These are phyloP conservation scores for Prunus davidiana DNA, from an alignment of 306 rosid species.

Conservation along the genomic window DNA sequence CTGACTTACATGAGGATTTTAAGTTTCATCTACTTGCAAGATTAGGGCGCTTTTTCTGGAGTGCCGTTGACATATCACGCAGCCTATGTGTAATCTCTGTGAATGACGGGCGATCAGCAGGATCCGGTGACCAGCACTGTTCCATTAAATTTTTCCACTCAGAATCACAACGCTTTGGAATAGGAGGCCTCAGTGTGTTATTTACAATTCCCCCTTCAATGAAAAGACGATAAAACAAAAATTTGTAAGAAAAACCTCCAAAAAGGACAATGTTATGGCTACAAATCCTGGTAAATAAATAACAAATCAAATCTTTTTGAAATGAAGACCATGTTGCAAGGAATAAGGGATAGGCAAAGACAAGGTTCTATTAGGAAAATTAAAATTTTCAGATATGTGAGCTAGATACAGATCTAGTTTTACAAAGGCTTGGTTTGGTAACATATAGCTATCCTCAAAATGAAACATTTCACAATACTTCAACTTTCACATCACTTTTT, in stretches of 20 bases:
- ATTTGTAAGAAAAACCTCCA: background rate
- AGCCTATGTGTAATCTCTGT: slow-evolving; percentile 68
- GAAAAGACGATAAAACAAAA: slow-evolving; percentile 13
- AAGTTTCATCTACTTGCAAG: slow-evolving; percentile 28
- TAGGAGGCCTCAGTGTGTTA: slow-evolving; percentile 76
- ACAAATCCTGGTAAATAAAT: background rate
- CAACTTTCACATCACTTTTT: too few species aligned
- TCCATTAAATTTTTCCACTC: slow-evolving; percentile 87
- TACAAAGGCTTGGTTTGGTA: too few species aligned
- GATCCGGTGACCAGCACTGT: slow-evolving; percentile 88
- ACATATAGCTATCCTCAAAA: too few species aligned
- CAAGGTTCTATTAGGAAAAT: too few species aligned
- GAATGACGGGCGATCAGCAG: slow-evolving; percentile 71
- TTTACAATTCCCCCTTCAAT: slow-evolving; percentile 82
- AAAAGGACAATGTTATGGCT: background rate
- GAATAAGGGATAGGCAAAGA: too few species aligned
- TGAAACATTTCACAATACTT: too few species aligned
- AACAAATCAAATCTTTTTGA: background rate
- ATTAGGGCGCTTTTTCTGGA: slow-evolving; percentile 50
- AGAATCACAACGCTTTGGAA: slow-evolving; percentile 83
- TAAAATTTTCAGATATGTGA: too few species aligned
- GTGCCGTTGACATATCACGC: slow-evolving; percentile 58
- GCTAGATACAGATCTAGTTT: too few species aligned
- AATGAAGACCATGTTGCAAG: too few species aligned
- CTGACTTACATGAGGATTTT: slow-evolving; percentile 27